Base-by-base conservation (phyloP, 2,329 filamentous ascomycete species). In the Fusarium dimerum region DNA sequence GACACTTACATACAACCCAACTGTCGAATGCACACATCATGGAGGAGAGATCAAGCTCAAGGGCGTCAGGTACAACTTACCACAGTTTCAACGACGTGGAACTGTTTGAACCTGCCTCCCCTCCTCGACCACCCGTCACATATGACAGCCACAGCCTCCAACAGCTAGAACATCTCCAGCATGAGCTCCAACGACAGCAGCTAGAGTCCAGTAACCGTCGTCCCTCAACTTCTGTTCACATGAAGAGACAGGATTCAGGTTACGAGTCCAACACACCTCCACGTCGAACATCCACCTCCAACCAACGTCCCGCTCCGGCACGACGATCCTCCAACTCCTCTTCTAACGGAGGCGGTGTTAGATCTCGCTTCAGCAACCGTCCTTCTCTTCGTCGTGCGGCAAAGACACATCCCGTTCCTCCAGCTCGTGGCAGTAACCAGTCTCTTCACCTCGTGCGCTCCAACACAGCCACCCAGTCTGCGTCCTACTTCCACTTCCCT, bases 191-290 rank as follows among this genome's bases (percentile, higher is more conserved):
- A 16, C 60, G 53, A 20, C 55, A 59, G 36, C 61, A 64, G 26
- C 54, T 47, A n/a, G 58, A 59, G 13, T 46, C 54, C 36, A 18
- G 44, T 10, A 49, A 26, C 9, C 66, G 67, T 18, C 62, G 60
- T 18, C 72, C 71, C 2, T 30, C 41, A 2, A 63, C 66, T 12
- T 66, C 72, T 0, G 60, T 65, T 44, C 72, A 71, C 50, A 82
- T 84, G 73, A 75, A 76, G 45, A 76, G 82, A 13, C 80, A 83
- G 54, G 81, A 85, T 63, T 84, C 82, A 1, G 82, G 82, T 34
- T 84, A 85, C 60, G 81, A 80, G 61, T 84, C 81, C 3, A 73
- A 76, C 43, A 67, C 70, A 9, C 60, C 66, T 16, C 65, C 66
- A 8, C 73, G 76, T 2, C 71, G 69, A 9, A 67, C 66, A 15